Conservation (phyloP, 371 early-diverging fungal genomes). For the Mortierella sp. region DNA sequence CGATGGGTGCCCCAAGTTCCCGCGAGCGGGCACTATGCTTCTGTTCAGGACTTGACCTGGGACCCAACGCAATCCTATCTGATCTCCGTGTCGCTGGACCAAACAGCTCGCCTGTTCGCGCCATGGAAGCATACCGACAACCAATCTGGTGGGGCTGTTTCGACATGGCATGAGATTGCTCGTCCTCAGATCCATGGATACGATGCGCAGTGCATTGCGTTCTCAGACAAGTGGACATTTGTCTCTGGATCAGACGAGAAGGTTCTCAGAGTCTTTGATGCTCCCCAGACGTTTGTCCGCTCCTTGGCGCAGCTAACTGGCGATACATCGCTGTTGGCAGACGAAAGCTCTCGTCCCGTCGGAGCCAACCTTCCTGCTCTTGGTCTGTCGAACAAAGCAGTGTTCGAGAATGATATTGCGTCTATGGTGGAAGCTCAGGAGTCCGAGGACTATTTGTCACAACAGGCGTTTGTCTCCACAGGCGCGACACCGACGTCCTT, state of each 20-base stretch:
- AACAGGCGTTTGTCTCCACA: constrained; percentile 64
- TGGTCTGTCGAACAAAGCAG: constrained; percentile 96
- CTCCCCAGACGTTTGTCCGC: constrained; percentile 83
- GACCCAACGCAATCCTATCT: constrained; percentile 82
- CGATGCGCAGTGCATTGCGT: constrained; percentile 88
- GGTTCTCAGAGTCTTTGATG: constrained; percentile 91
- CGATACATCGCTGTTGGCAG: constrained; percentile 54
- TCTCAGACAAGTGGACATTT: constrained; percentile 79
- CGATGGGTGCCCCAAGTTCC: constrained; percentile 79
- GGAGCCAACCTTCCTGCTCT: constrained; percentile 92
- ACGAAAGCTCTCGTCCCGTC: constrained; percentile 70
- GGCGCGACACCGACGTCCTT: constrained; percentile 66
- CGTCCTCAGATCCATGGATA: constrained; percentile 98
- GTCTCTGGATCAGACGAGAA: constrained; percentile 97
- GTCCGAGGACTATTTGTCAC: constrained; percentile 60
- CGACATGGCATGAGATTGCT: constrained; percentile 93
- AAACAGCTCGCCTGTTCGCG: constrained; percentile 88
- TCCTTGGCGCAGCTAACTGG: constrained; percentile 68
- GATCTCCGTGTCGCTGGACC: constrained; percentile 85
- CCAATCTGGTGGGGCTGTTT: constrained; percentile 23
- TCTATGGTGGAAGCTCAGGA: constrained; percentile 60
- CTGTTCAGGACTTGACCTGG: constrained; percentile 87
- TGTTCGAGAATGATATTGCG: constrained; percentile 66
- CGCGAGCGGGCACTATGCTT: constrained; percentile 82
- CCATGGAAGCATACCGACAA: constrained; percentile 66